These are phyloP conservation scores for Senecio squalidus DNA, from an alignment of 140 eudicot species.

Conservation along the genomic window DNA sequence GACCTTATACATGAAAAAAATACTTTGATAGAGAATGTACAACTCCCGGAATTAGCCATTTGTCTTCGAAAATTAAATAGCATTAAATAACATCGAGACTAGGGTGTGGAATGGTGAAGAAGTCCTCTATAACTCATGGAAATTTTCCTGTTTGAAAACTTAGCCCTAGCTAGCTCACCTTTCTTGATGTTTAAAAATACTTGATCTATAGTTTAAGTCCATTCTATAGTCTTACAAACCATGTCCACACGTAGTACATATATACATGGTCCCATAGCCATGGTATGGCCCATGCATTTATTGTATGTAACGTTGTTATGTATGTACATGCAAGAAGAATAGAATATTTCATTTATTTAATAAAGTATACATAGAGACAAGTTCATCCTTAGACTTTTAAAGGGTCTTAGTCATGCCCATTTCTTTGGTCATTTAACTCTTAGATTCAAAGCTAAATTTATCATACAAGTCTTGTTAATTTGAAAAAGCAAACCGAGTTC, in stretches of 20 bases:
- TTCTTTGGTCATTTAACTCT: constrained; percentile 30
- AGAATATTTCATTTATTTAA: constrained; percentile 34
- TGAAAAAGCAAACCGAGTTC: constrained; percentile 28
- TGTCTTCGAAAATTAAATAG: constrained; percentile 24
- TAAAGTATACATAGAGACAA: constrained; percentile 29
- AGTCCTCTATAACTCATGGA: constrained; percentile 25
- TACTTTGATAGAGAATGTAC: constrained; percentile 5
- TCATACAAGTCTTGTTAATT: constrained; percentile 20
- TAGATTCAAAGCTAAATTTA: constrained; percentile 32
- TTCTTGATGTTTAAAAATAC: constrained; percentile 29
- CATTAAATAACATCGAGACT: constrained; percentile 26
- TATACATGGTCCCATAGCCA: constrained; percentile 21
- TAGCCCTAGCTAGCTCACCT: constrained; percentile 34
- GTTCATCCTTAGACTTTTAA: constrained; percentile 38
- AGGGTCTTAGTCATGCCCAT: constrained; percentile 33
- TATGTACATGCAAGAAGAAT: constrained; percentile 32
- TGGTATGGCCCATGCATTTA: constrained; percentile 30
- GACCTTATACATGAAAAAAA: constrained; percentile 6
- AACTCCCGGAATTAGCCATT: constrained; percentile 7
- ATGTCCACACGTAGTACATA: constrained; percentile 26
- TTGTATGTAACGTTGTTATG: constrained; percentile 19
- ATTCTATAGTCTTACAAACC: constrained; percentile 30
- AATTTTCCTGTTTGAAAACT: constrained; percentile 20
- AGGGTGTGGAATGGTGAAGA: constrained; percentile 34
- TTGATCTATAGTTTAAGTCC: constrained; percentile 30